These are phyloP conservation scores for Micractinium conductrix DNA, from an alignment of 139 green algal genomes.

Conservation along the genomic window DNA sequence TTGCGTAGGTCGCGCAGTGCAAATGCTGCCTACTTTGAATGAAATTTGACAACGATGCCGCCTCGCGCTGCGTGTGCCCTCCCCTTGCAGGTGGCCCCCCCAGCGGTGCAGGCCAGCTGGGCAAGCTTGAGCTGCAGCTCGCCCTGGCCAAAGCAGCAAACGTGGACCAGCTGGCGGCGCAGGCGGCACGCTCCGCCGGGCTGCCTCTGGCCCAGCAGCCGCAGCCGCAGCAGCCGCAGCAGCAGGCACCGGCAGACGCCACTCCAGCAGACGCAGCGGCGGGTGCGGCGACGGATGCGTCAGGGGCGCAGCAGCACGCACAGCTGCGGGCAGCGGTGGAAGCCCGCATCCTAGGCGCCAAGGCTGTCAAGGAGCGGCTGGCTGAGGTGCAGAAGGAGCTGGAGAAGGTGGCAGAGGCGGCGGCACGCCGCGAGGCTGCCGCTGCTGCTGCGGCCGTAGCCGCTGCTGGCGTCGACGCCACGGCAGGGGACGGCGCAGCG, in stretches of 20 bases:
- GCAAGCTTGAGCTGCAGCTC: conserved; percentile 31
- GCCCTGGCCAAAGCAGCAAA: conserved; percentile 5
- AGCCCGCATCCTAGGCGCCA: conserved; percentile 16
- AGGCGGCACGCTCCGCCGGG: neutral
- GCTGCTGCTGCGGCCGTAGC: neutral
- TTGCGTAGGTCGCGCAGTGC: too few relatives aligned
- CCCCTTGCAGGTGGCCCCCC: too few relatives aligned
- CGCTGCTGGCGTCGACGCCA: neutral
- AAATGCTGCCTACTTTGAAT: too few relatives aligned
- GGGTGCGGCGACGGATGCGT: too few relatives aligned
- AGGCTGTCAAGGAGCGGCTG: conserved; percentile 10
- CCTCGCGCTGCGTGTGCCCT: too few relatives aligned
- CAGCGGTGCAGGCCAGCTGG: neutral
- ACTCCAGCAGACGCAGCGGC: too few relatives aligned
- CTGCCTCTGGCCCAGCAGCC: neutral
- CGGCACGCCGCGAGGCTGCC: neutral
- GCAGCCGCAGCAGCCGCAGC: neutral
- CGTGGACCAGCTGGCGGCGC: conserved; percentile 19
- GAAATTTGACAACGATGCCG: too few relatives aligned
- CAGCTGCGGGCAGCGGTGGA: conserved; percentile 6
- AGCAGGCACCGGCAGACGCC: neutral
- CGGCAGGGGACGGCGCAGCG: neutral
- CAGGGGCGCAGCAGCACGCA: neutral
- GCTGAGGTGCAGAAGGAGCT: conserved; percentile 22
- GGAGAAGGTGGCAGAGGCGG: conserved; percentile 11